Evolutionary conservation across 768 basidiomycete species (phyloP), one percentile per base, ranked within the genome.

Genomic region (Tricholoma saponaceum): DNA sequence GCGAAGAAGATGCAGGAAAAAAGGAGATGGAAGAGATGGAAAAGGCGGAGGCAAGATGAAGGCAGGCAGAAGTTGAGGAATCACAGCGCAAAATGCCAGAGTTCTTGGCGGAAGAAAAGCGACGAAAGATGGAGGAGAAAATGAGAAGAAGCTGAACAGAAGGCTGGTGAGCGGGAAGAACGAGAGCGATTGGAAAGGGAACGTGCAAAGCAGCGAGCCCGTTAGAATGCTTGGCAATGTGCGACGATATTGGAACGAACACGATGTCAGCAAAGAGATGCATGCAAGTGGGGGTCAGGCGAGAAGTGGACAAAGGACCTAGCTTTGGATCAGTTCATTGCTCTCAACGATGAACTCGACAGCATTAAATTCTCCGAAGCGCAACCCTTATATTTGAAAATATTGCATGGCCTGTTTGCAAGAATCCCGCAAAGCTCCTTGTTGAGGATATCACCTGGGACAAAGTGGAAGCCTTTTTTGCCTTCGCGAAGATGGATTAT

Each of bases 381-480:
- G 22, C 55, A 61, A 39, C 67, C 64, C 67, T 65, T 2, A 66
- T 63, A 65, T 56, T 55, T n/a, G 26, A n/a, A n/a, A n/a, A n/a
- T n/a, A n/a, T n/a, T n/a, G n/a, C n/a, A n/a, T n/a, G n/a, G n/a
- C n/a, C n/a, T n/a, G n/a, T n/a, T n/a, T 60, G 20, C 26, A 37
- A 51, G 22, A 56, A 51, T 28, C 56, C 50, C 37, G 16, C 50
- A 35, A 32, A 1, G 32, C 47, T 37, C 39, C 39, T 16, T 13
- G 9, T 52, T 13, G 41, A 52, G 12, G 12, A 49, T 32, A 30
- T 61, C n/a, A n/a, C n/a, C n/a, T n/a, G n/a, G 83, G 62, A 70
- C 8, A 72, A 79, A 0, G 83, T 85, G 53, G 84, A 84, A 66
- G 62, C 65, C 14, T 85, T 85, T 70, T 85, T 85, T 66, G 64